phyloP scores from a whole-genome alignment of 2,329 filamentous ascomycete genomes.

The Exophiala lecanii-corni region DNA sequence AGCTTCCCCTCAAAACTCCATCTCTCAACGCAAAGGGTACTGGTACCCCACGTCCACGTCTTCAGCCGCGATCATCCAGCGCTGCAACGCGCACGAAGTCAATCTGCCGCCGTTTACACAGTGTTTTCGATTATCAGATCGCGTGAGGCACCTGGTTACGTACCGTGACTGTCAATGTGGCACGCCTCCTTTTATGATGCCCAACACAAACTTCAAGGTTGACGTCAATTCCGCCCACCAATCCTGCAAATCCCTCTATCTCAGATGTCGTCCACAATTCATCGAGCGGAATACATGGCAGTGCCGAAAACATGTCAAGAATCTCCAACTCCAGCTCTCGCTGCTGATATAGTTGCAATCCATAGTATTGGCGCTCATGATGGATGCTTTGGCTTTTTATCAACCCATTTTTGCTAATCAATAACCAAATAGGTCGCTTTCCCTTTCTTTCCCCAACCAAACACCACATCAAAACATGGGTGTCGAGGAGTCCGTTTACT shows the following conservation, averaged over 20 bases:
- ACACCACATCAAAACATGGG: slow-evolving; percentile 68
- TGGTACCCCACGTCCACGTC: slow-evolving; percentile 21
- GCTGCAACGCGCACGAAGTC: slow-evolving; percentile 1
- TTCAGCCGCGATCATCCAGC: slow-evolving; percentile 13
- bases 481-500: slow-evolving; percentile 98
- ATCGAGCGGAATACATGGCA: background rate
- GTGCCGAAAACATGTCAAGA: too few species aligned
- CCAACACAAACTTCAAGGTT: slow-evolving; percentile 14
- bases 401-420: slow-evolving; percentile 21
- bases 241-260: slow-evolving; percentile 5
- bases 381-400: too few species aligned
- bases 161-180: background rate
- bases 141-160: slow-evolving; percentile 4
- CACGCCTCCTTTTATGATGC: slow-evolving; percentile 1
- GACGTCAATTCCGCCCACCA: slow-evolving; percentile 17
- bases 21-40: slow-evolving; percentile 11
- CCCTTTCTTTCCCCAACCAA: slow-evolving; percentile 8
- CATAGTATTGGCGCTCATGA: too few species aligned
- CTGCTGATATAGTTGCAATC: too few species aligned
- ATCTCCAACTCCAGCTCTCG: too few species aligned
- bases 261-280: background rate
- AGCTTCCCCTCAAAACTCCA: slow-evolving; percentile 15
- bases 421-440: slow-evolving; percentile 17
- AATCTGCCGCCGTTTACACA: background rate
- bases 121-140: slow-evolving; percentile 1